Evolutionary conservation across 345 rosid species (phyloP).

Genomic region (Mallotus nudiflorus): DNA sequence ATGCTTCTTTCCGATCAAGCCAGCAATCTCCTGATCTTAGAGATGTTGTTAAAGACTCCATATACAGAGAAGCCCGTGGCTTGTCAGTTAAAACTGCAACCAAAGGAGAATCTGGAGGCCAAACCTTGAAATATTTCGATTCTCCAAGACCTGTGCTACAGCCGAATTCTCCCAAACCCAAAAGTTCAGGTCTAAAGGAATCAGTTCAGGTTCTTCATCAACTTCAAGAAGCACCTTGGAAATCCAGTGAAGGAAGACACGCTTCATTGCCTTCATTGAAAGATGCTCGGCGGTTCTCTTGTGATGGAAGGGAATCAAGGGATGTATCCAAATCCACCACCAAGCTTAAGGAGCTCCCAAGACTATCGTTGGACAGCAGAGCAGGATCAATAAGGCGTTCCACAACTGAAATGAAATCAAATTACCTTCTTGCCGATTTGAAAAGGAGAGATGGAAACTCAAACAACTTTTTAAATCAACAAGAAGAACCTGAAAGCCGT

Average conservation of each 20-base stretch:
- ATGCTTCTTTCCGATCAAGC: constrained; percentile 32
- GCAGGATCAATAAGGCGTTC: constrained; percentile 46
- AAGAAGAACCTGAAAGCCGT: constrained; percentile 55
- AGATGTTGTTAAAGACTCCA: constrained; percentile 58
- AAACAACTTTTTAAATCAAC: constrained; percentile 23
- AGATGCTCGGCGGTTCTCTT: constrained; percentile 82
- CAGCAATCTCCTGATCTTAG: constrained; percentile 49
- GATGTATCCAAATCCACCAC: constrained; percentile 47
- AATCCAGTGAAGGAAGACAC: constrained; percentile 39
- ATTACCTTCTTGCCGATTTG: constrained; percentile 30
- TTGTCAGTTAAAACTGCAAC: constrained; percentile 37
- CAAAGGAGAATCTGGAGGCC: constrained; percentile 37
- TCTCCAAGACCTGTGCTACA: constrained; percentile 67
- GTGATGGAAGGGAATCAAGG: constrained; percentile 70
- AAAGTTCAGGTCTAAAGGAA: constrained; percentile 42
- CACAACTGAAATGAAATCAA: constrained; percentile 38
- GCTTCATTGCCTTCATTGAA: constrained; percentile 37
- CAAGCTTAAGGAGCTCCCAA: constrained; percentile 78
- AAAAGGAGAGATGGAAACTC: constrained; percentile 21
- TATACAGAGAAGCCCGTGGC: constrained; percentile 59
- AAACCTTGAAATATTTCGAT: constrained; percentile 54
- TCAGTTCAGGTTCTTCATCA: constrained; percentile 41
- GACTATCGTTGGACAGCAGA: constrained; percentile 89
- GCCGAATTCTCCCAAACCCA: constrained; percentile 46
- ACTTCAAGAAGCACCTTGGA: constrained; percentile 33